Evolutionary conservation across 495 filamentous ascomycete species (phyloP).

Genomic region (Penicillium turbatum): DNA sequence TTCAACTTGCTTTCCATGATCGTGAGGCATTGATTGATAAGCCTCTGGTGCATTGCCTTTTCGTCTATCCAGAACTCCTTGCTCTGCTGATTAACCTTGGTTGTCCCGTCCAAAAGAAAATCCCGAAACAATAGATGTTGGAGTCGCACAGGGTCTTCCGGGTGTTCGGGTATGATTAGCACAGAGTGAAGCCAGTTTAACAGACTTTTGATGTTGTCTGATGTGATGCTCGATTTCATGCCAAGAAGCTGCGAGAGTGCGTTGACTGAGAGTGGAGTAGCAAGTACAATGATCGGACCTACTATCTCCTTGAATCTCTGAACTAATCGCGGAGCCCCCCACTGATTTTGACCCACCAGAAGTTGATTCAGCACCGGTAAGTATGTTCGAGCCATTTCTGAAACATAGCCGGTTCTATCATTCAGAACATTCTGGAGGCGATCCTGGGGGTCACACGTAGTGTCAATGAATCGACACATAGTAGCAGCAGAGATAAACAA

Average conservation of each 20-base stretch:
- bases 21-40: not conserved
- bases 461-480: constrained; percentile 26
- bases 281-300: constrained; percentile 23
- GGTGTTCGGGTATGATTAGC: constrained; percentile 10
- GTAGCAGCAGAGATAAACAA: constrained; percentile 34
- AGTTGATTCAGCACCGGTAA: constrained; percentile 26
- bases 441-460: constrained; percentile 11
- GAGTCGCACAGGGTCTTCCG: constrained; percentile 10
- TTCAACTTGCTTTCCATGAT: no score
- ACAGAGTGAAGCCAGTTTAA: constrained; percentile 22
- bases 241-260: constrained; percentile 13
- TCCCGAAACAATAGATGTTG: constrained; percentile 29
- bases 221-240: not conserved
- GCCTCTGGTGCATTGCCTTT: not conserved
- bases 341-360: constrained; percentile 4
- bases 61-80: no score
- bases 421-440: constrained; percentile 17
- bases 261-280: constrained; percentile 18
- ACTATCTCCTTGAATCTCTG: constrained; percentile 27
- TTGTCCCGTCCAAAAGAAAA: no score
- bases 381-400: constrained; percentile 26
- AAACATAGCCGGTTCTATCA: constrained; percentile 9
- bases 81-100: no score
- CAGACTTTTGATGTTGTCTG: constrained; percentile 6
- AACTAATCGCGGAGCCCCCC: not conserved